These are phyloP conservation scores for Pythium rhizo-oryzae DNA, from an alignment of 352 stramenopile species.

Conservation along the genomic window DNA sequence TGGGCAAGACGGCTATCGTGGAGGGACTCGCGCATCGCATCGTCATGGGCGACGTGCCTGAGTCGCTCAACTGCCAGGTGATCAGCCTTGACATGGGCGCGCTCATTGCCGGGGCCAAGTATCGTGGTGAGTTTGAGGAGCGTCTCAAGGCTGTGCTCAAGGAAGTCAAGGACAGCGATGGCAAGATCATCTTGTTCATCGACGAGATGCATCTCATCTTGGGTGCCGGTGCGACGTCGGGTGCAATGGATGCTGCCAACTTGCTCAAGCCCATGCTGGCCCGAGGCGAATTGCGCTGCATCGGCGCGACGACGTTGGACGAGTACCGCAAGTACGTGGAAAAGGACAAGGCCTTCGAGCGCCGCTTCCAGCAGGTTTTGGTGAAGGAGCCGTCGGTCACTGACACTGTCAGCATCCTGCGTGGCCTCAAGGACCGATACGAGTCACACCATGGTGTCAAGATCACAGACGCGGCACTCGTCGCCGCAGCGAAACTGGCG, in stretches of 20 bases:
- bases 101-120: conserved; percentile 97
- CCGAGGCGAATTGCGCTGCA: conserved; percentile 95
- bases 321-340: conserved; percentile 99
- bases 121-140: conserved; percentile 99
- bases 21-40: conserved; percentile 98
- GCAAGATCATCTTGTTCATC: conserved; percentile 99
- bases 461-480: conserved; percentile 94
- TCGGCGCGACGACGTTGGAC: conserved; percentile 97
- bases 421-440: conserved; percentile 96
- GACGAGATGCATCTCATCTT: conserved; percentile 98
- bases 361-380: conserved; percentile 97
- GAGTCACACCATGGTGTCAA: conserved; percentile 97
- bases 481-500: conserved; percentile 94
- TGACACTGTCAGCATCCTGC: conserved; percentile 96
- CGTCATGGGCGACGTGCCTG: conserved; percentile 95
- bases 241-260: conserved; percentile 98
- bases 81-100: conserved; percentile 96
- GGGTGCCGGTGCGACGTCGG: conserved; percentile 90
- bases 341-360: conserved; percentile 98
- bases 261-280: conserved; percentile 98
- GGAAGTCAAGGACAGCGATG: conserved; percentile 92
- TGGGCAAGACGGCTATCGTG: conserved; percentile 97
- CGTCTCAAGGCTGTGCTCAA: conserved; percentile 95
- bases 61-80: conserved; percentile 91
- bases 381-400: conserved; percentile 95